Percentiles rank a stretch among this genome's conserved stretches.
Conservation (phyloP, 495 filamentous ascomycete genomes). For the Penicillium flavigenum region DNA sequence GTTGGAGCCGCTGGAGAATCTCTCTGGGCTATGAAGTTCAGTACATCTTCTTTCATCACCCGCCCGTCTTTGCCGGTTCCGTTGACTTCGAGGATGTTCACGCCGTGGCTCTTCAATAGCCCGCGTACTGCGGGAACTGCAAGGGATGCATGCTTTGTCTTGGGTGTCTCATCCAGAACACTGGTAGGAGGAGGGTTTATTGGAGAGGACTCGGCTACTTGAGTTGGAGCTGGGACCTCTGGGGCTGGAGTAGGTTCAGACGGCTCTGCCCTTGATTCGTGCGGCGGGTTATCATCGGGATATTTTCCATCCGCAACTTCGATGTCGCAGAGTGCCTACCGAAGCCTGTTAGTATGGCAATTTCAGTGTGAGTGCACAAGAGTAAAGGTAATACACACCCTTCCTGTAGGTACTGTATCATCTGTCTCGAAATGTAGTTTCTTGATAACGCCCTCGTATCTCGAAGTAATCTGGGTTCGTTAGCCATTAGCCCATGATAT, state of each 20-base stretch:
- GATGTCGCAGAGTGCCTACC: conserved; percentile 53
- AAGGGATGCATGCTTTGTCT: conserved; percentile 62
- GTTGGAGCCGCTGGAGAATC: conserved; percentile 17
- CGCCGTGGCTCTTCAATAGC: conserved; percentile 69
- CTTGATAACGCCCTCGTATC: conserved; percentile 93
- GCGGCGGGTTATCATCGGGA: conserved; percentile 51
- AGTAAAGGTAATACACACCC: conserved; percentile 36
- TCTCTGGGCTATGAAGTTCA: conserved; percentile 56
- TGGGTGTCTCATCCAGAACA: conserved; percentile 12
- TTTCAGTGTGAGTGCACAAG: not conserved
- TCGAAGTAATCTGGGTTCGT: conserved; percentile 72
- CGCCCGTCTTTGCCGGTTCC: conserved; percentile 92
- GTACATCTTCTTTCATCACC: conserved; percentile 92
- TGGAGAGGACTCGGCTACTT: conserved; percentile 23
- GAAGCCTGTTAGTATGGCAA: conserved; percentile 9
- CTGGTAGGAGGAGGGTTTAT: conserved; percentile 10
- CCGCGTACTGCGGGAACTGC: conserved; percentile 94
- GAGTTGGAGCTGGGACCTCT: conserved; percentile 16
- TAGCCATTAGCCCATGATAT: conserved; percentile 2
- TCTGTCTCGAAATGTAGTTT: conserved; percentile 94
- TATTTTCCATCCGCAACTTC: conserved; percentile 60
- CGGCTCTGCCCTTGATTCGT: conserved; percentile 31
- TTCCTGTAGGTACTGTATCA: conserved; percentile 92
- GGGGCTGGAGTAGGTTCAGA: conserved; percentile 21
- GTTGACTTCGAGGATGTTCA: conserved; percentile 71